Evolutionary conservation across 768 basidiomycete genomes (phyloP).

Genomic region (Udeniomyces megalosporus): DNA sequence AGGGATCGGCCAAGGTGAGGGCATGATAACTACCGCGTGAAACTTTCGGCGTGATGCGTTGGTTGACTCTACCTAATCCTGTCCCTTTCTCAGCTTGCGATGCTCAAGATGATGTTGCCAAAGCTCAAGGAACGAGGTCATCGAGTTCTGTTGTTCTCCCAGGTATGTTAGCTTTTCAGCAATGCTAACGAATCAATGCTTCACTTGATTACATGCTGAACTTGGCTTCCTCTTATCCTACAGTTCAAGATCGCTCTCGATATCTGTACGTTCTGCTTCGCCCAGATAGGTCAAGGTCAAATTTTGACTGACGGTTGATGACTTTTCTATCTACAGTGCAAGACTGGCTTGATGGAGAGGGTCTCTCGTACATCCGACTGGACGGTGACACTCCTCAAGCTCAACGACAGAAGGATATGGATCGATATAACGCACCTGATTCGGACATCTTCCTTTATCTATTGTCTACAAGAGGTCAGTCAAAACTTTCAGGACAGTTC

Average conservation of each 20-base stretch:
- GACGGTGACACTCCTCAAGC: constrained; percentile 77
- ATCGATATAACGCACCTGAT: constrained; percentile 72
- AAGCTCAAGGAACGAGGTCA: constrained; percentile 73
- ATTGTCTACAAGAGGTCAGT: constrained; percentile 55
- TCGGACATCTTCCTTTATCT: constrained; percentile 86
- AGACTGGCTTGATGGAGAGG: constrained; percentile 72
- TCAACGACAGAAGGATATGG: constrained; percentile 85
- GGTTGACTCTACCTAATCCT: background rate
- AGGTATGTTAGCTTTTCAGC: constrained; percentile 37
- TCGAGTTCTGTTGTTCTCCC: constrained; percentile 79
- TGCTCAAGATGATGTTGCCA: constrained; percentile 60
- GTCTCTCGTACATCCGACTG: constrained; percentile 28
- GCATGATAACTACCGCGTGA: no score
- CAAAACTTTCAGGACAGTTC: no score
- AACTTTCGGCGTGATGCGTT: background rate
- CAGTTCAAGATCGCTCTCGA: constrained; percentile 79
- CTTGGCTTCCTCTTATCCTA: background rate
- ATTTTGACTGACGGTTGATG: background rate
- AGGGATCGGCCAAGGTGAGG: constrained; percentile 32
- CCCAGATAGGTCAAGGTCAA: background rate
- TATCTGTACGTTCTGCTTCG: constrained; percentile 31
- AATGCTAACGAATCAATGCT: background rate
- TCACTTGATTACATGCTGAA: background rate
- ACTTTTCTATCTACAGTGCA: constrained; percentile 37
- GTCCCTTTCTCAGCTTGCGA: constrained; percentile 71